Evolutionary conservation across 306 rosid species (phyloP), one percentile per base, ranked within the genome.

Genomic region (Citrullus colocynthis): DNA sequence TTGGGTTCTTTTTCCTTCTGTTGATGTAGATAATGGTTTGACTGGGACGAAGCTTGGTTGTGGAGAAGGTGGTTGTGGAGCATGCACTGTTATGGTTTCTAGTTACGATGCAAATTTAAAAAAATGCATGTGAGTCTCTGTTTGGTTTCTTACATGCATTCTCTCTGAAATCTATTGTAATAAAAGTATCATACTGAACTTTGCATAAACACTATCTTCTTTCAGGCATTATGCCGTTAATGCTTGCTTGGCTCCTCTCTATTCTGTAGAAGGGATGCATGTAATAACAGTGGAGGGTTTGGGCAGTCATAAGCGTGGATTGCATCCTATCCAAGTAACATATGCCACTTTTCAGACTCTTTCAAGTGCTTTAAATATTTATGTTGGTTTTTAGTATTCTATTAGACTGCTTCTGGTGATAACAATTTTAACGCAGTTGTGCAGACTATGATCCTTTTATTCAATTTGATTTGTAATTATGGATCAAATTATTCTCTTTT

Each of bases 31-130:
- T 78, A 80, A 83, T 62, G 87, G 98, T 66, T 81, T 95, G 80
- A 95, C 93, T 2, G 97, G 98, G 76, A 92, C 98, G 78, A 95
- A 95, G 88, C 97, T 92, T 44, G 97, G 98, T 10, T 95, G 98
- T 24, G 97, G 97, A 28, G 98, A 94, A 87, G 98, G 98, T 69
- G 98, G 98, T 78, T 94, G 98, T 84, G 97, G 98, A 86, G 98
- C 98, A 80, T 92, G 98, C 84, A 95, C 98, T 37, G 97, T 92
- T 78, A 95, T 95, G 98, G 96, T 92, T 83, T 92, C 98, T 21
- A 86, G 80, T 48, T 92, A 88, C 81, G 90, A 89, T 76, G 79
- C 80, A 60, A 85, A 57, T 60, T 49, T 76, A 84, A 84, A 71
- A 82, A 95, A 87, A 89, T 88, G 92, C 79, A 64, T 66, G 98